Evolutionary conservation across 371 early-diverging fungal genomes (phyloP), one percentile per base, ranked within the genome.

Genomic region (Dichotomocladium elegans): DNA sequence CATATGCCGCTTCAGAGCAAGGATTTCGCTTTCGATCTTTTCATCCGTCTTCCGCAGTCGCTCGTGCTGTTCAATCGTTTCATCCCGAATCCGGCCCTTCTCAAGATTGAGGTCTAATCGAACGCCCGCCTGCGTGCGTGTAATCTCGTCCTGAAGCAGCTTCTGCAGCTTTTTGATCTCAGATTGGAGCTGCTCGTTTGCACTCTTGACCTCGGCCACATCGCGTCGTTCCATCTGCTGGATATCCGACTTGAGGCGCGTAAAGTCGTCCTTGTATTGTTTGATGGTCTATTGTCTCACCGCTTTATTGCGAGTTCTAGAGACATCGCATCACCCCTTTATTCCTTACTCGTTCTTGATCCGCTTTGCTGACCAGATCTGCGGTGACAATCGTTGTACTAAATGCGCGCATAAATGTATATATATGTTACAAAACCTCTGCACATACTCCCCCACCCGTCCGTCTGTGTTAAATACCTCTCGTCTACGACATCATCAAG

Each of bases 221-320:
- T 96, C 95, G 37, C 88, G 91, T 74, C 89, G 87, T 61, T 92
- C 94, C 55, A 93, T 76, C 70, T 89, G 81, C 43, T 89, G 91
- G 15, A 96, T 82, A 51, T 95, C 97, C 2, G 81, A 79, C 53
- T 93, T 89, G 8, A 96, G 78, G 33, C 90, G 91, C 12, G 85
- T 79, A 53, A 96, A 93, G 57, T 95, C 94, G 25, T 91, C 89
- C 60, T 85, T 91, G 65, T 89, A 89, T 57, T 85, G 85, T 57
- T 88, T 85, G 34, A 92, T 80, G 2, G 86, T 86, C 86, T 88
- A 64, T 47, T 51, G 26, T 9, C 4, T 24, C n/a, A 7, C 5
- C 12, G 3, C 9, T 24, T 37, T 14, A 7, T 28, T 3, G 19
- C 49, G 35, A 41, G 41, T 46, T 11, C 22, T n/a, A 37, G 41